Evolutionary conservation across 345 rosid species (phyloP), one percentile per base, ranked within the genome.

Genomic region (Hibiscus mutabilis): DNA sequence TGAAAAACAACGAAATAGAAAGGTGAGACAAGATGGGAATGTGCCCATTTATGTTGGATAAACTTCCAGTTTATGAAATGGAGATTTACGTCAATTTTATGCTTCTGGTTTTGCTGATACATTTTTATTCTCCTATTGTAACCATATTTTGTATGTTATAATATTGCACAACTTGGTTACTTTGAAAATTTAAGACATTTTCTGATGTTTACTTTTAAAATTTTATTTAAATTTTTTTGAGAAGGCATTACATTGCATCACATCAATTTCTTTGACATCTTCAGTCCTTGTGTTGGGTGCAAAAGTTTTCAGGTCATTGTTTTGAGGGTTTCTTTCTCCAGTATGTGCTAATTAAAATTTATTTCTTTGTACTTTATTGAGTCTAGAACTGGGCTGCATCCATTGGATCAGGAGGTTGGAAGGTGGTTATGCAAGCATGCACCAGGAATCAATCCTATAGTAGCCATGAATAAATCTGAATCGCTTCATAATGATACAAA

Each of bases 361-460:
- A 27, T 78, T 37, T 69, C 49, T 55, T 77, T 49, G 31, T 71
- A 19, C 70, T 69, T 64, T 74, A 33, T 76, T 12, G 42, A 78
- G 59, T 60, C 58, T 74, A 94, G 97, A 80, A 79, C 85, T 73
- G 97, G 99, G 21, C 76, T 95, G 69, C 99, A 95, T 79, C 99
- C 99, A 44, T 74, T 92, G 84, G 99, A 95, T 82, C 61, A 83
- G 77, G 99, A 94, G 76, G 97, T 92, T 71, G 97, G 97, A 74
- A 92, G 84, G 79, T 95, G 99, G 99, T 71, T 95, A 70, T 84
- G 99, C 44, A 90, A 77, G 78, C 80, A 89, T 82, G 97, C 96
- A 3, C 89, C 93, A 0, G 82, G 87, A 74, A 73, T 90, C 73
- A 87, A 81, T 70, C 97, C 91, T 24, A 73, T 89, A 18, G 80